Conservation (phyloP, 148 eudicot genomes). For the Rhododendron vialii region DNA sequence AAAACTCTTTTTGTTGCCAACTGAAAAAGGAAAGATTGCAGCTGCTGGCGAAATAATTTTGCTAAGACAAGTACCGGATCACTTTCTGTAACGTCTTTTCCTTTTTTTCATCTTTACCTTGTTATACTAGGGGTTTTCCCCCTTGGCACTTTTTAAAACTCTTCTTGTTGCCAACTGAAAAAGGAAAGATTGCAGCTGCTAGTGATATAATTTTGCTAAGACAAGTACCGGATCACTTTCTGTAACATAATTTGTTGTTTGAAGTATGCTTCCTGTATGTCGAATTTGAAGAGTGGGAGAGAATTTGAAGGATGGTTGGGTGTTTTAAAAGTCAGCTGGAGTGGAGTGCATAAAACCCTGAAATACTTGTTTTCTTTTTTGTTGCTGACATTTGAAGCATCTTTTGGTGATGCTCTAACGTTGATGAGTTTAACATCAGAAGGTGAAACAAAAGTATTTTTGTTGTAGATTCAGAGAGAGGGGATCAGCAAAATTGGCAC, state of each 20-base stretch:
- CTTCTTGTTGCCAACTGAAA: neutral
- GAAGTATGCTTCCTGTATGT: neutral
- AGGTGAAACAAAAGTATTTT: conserved; percentile 2
- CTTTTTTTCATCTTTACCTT: neutral
- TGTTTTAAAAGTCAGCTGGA: neutral
- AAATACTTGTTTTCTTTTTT: neutral
- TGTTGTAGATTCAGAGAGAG: conserved; percentile 4
- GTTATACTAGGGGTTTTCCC: neutral
- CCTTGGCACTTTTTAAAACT: neutral
- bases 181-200: neutral
- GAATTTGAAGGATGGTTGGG: neutral
- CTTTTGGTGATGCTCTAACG: neutral
- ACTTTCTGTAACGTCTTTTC: too few relatives aligned
- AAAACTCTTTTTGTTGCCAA: too few relatives aligned
- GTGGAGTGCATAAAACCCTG: neutral
- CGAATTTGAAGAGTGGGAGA: neutral
- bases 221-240: neutral
- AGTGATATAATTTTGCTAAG: neutral
- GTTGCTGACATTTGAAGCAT: neutral
- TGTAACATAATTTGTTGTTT: neutral
- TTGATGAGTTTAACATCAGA: neutral
- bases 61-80: too few relatives aligned
- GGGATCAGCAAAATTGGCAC: neutral
- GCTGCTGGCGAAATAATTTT: too few relatives aligned
- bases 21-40: too few relatives aligned